phyloP scores from a whole-genome alignment of 495 filamentous ascomycete species.

The Aspergillus mulundensis region DNA sequence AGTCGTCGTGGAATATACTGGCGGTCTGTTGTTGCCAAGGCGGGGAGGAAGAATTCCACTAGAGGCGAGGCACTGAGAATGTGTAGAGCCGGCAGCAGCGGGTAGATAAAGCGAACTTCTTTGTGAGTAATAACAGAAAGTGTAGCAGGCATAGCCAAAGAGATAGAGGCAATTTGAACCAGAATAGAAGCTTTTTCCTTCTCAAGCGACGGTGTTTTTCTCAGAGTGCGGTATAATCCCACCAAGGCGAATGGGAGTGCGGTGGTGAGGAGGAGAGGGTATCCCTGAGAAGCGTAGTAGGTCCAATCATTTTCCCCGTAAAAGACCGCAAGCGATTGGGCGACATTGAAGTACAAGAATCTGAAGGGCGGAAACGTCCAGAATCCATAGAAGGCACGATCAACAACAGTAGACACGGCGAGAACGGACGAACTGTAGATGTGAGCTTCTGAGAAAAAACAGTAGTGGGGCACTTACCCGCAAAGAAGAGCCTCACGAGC shows the following conservation, averaged over 20 bases:
- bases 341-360: constrained; percentile 90
- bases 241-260: constrained; percentile 69
- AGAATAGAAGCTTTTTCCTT: constrained; percentile 28
- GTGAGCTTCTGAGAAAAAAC: neutral
- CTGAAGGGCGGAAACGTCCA: constrained; percentile 89
- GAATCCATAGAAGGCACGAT: constrained; percentile 75
- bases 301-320: constrained; percentile 91
- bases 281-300: constrained; percentile 88
- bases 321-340: constrained; percentile 79
- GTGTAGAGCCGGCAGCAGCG: constrained; percentile 81
- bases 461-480: constrained; percentile 46
- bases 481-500: constrained; percentile 60
- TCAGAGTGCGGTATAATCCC: constrained; percentile 57
- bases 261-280: constrained; percentile 83
- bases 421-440: constrained; percentile 50
- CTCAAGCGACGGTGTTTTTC: constrained; percentile 18
- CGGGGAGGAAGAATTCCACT: constrained; percentile 58
- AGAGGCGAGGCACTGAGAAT: constrained; percentile 68
- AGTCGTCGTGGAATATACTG: constrained; percentile 43
- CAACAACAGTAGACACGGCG: constrained; percentile 58
- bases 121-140: constrained; percentile 89
- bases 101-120: constrained; percentile 96
- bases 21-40: constrained; percentile 27
- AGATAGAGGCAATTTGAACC: constrained; percentile 57
- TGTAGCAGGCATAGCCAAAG: constrained; percentile 53